Conservation (phyloP, 164 flowering plant species). For the Magnolia changhungtana region DNA sequence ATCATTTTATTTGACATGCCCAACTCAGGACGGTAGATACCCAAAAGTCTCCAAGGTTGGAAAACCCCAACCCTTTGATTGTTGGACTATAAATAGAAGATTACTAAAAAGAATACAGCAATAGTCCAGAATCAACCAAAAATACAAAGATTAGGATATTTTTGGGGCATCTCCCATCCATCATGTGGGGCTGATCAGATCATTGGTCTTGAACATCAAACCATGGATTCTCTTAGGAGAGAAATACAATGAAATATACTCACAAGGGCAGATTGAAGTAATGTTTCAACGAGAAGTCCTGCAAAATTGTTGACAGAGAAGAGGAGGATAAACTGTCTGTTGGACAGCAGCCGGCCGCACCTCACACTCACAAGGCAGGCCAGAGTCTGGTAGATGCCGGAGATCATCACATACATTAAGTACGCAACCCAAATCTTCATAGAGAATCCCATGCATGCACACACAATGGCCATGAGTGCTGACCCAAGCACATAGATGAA, state of each 20-base stretch:
- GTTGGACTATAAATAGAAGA: no score
- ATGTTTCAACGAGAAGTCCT: constrained; percentile 19
- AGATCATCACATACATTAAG: constrained; percentile 10
- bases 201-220: neutral
- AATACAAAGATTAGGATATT: neutral
- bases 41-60: no score
- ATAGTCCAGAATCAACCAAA: no score
- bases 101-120: no score
- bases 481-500: constrained; percentile 13
- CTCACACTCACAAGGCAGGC: constrained; percentile 17
- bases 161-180: neutral
- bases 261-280: constrained; percentile 21
- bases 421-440: constrained; percentile 14
- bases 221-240: neutral
- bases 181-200: neutral
- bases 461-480: constrained; percentile 17
- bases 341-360: constrained; percentile 16
- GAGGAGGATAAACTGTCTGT: constrained; percentile 19
- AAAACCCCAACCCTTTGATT: no score
- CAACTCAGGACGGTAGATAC: no score
- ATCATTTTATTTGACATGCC: no score
- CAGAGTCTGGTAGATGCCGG: constrained; percentile 18
- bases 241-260: neutral
- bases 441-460: constrained; percentile 17
- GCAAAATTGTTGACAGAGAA: constrained; percentile 21